Percentiles rank a stretch among this genome's conserved stretches.
Evolutionary conservation across 306 rosid species (phyloP).

Genomic region (Quillaja saponaria): DNA sequence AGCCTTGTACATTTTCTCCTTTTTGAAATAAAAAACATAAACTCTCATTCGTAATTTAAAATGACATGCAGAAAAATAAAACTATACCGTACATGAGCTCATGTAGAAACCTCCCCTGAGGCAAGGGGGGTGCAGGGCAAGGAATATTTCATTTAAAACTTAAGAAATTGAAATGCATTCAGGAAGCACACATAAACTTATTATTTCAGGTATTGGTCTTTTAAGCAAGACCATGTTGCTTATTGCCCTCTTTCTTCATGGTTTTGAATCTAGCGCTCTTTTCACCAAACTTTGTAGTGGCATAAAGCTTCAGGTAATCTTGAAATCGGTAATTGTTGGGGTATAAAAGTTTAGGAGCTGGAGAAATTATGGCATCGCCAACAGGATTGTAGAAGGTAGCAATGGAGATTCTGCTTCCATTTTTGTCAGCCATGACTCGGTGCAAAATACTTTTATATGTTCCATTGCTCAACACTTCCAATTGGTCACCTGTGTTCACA

Average conservation of each 20-base stretch:
- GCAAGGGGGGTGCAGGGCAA: background rate
- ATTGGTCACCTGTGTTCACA: slow-evolving; percentile 86
- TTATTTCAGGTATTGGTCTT: background rate
- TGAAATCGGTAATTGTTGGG: slow-evolving; percentile 56
- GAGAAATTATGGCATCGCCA: slow-evolving; percentile 66
- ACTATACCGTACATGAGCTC: too few relatives aligned
- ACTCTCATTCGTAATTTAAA: slow-evolving; percentile 17
- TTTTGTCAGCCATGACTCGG: slow-evolving; percentile 71
- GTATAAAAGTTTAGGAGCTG: slow-evolving; percentile 60
- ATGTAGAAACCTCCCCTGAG: background rate
- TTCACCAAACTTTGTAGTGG: slow-evolving; percentile 65
- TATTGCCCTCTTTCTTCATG: slow-evolving; percentile 42
- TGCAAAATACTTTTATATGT: slow-evolving; percentile 62
- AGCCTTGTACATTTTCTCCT: background rate
- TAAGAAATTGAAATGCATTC: background rate
- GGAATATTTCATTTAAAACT: background rate
- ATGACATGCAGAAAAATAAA: background rate
- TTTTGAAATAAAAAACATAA: slow-evolving; percentile 8
- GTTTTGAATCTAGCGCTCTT: slow-evolving; percentile 67
- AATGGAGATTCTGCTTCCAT: slow-evolving; percentile 73
- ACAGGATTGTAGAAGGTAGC: slow-evolving; percentile 82
- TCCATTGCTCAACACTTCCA: slow-evolving; percentile 70
- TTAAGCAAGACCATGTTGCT: too few relatives aligned
- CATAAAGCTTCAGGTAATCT: slow-evolving; percentile 75
- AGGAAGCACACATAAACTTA: background rate